Conservation (phyloP, 345 rosid species). For the Hibiscus tridactylites region DNA sequence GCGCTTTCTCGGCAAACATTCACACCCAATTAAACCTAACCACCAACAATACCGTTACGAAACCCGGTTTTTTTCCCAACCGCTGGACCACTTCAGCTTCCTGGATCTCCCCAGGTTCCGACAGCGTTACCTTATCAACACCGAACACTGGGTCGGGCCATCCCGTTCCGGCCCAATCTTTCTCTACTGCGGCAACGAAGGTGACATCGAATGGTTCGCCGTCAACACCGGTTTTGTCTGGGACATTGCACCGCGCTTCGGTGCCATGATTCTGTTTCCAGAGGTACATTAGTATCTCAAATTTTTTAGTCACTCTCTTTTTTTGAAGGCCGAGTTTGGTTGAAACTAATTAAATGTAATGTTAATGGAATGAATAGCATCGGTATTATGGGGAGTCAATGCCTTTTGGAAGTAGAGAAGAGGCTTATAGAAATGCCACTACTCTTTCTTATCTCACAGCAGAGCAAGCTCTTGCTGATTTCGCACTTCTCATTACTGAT, state of each 20-base stretch:
- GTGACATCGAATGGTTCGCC: slow-evolving; percentile 63
- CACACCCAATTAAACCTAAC: slow-evolving; percentile 10
- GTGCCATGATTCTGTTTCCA: slow-evolving; percentile 48
- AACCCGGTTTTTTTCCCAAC: slow-evolving; percentile 38
- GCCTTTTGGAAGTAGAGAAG: slow-evolving; percentile 15
- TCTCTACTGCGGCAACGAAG: slow-evolving; percentile 59
- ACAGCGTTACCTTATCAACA: slow-evolving; percentile 43
- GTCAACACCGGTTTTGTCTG: slow-evolving; percentile 50
- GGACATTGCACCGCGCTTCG: slow-evolving; percentile 49
- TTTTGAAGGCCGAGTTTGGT: not conserved
- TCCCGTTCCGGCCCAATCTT: slow-evolving; percentile 40
- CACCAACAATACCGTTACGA: slow-evolving; percentile 27
- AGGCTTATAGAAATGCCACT: slow-evolving; percentile 15
- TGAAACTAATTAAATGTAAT: not conserved
- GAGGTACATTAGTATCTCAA: slow-evolving; percentile 21
- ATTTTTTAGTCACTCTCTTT: not conserved
- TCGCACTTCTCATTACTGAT: slow-evolving; percentile 57
- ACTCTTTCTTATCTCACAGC: slow-evolving; percentile 65
- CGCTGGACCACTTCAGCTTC: slow-evolving; percentile 59
- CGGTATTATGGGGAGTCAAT: slow-evolving; percentile 15
- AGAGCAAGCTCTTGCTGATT: slow-evolving; percentile 95
- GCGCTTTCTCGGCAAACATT: slow-evolving; percentile 26
- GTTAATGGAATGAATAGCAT: slow-evolving; percentile 3
- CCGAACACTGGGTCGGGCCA: slow-evolving; percentile 46
- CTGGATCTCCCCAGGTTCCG: slow-evolving; percentile 28